Base-by-base conservation (phyloP, 345 rosid species). In the Rhodamnia rubescens region DNA sequence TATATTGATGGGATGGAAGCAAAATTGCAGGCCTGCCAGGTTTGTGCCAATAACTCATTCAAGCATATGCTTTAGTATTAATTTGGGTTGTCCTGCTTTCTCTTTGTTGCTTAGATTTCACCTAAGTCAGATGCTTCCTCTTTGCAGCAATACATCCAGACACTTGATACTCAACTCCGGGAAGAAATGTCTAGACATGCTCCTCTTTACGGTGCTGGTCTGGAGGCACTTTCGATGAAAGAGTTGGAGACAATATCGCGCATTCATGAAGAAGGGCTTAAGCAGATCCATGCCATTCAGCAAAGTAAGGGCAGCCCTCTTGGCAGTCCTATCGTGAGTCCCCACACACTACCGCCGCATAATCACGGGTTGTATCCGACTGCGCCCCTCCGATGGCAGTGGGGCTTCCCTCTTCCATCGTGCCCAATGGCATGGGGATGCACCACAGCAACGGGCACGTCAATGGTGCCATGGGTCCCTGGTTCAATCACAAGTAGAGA, bases 1-100 rank as follows among this genome's bases (percentile, higher is more conserved):
- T 94, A 94, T 92, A 94, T 96, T 83, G 98, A 98, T 88, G 93
- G 93, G 89, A 98, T 98, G 99, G 98, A 92, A 89, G 88, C 99
- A 82, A 94, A 92, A 83, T 89, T 96, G 87, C 97, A 96, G 88
- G 91, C 94, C 55, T 98, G 97, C 94, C 98, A 93, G 99, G 99
- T 98, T 90, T 86, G 56, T 85, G 11, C 80, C 50, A 26, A 9
- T 14, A 6, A 75, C 82, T 51, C 82, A 11, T 12, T 32, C 49
- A 42, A 53, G 40, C 59, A 51, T 53, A 29, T 82, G 42, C 10
- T 53, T 82, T 6, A 52, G 2, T 82, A 52, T 18, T 82, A 15
- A 29, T 56, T 26, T 21, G 44, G 84, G 47, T 32, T 82, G 84
- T 29, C 85, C 21, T 53, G 81, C 49, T 85, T 86, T 51, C 12